phyloP scores from a whole-genome alignment of 768 basidiomycete species.

The Xerocomellus chrysenteron region DNA sequence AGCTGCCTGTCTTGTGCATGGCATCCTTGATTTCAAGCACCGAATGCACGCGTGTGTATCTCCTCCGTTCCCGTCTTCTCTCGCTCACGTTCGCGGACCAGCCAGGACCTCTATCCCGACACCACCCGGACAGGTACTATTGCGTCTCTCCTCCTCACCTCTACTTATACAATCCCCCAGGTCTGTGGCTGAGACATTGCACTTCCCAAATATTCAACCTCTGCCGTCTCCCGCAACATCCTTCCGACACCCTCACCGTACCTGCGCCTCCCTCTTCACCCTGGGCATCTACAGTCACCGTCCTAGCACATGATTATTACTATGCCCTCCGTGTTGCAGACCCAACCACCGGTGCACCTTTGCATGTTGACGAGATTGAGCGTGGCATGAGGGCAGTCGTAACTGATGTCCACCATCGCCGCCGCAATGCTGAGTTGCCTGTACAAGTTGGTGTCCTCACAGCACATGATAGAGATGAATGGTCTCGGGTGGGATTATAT shows the following conservation, averaged over 20 bases:
- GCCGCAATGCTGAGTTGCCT: conserved; percentile 52
- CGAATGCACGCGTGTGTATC: conserved; percentile 57
- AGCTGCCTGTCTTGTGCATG: conserved; percentile 73
- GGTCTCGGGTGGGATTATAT: conserved; percentile 62
- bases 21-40: conserved; percentile 71
- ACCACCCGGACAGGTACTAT: conserved; percentile 64
- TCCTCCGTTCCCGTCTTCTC: background rate
- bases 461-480: conserved; percentile 77
- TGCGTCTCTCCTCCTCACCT: background rate
- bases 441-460: conserved; percentile 69
- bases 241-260: conserved; percentile 59
- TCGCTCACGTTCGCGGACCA: conserved; percentile 29
- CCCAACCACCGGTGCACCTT: conserved; percentile 27
- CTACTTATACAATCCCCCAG: conserved; percentile 28
- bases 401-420: conserved; percentile 55
- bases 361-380: conserved; percentile 45
- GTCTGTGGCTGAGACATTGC: conserved; percentile 50
- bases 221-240: conserved; percentile 67
- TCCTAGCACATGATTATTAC: conserved; percentile 76
- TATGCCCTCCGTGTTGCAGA: conserved; percentile 70
- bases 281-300: conserved; percentile 52
- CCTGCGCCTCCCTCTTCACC: conserved; percentile 42
- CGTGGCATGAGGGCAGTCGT: conserved; percentile 44
- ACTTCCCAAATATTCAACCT: conserved; percentile 70
- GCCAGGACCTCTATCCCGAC: conserved; percentile 68